Evolutionary conservation across 1,284 basidiomycete species (phyloP).

Genomic region (Cutaneotrichosporon cutaneum): DNA sequence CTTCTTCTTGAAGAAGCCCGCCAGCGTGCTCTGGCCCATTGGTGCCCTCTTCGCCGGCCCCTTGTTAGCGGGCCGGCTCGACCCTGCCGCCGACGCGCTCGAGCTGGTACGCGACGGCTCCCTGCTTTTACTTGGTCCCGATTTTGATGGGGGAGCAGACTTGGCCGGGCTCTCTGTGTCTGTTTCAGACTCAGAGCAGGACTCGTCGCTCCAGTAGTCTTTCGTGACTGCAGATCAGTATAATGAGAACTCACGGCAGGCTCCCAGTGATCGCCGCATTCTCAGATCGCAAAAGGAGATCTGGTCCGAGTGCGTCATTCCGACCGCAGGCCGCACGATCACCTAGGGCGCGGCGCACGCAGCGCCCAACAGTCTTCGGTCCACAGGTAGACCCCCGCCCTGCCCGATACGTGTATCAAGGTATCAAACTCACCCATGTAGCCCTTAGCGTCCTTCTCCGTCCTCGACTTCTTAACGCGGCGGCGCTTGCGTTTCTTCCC

Average conservation of each 20-base stretch:
- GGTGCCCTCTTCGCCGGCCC: constrained; percentile 19
- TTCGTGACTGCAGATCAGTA: constrained; percentile 33
- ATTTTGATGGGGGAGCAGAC: not conserved
- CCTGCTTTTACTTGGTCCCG: not conserved
- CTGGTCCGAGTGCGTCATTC: no score
- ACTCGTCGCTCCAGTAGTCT: constrained; percentile 40
- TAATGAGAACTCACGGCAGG: no score
- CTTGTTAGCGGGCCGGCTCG: constrained; percentile 10
- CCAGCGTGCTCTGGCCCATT: constrained; percentile 39
- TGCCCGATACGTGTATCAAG: no score
- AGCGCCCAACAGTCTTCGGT: no score
- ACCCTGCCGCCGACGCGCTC: not conserved
- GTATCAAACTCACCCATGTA: constrained; percentile 51
- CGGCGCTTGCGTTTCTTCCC: constrained; percentile 20
- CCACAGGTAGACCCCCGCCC: no score
- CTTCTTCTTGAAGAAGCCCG: constrained; percentile 47
- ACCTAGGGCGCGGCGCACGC: no score
- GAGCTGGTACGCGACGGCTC: not conserved
- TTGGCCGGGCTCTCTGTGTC: constrained; percentile 25
- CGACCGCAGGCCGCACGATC: no score
- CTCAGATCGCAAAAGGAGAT: no score
- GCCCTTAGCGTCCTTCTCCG: constrained; percentile 43
- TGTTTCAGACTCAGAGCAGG: constrained; percentile 36
- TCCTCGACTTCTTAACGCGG: constrained; percentile 44
- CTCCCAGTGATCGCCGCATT: no score